Conservation (phyloP, 768 basidiomycete genomes). For the Grammothele lineata region DNA sequence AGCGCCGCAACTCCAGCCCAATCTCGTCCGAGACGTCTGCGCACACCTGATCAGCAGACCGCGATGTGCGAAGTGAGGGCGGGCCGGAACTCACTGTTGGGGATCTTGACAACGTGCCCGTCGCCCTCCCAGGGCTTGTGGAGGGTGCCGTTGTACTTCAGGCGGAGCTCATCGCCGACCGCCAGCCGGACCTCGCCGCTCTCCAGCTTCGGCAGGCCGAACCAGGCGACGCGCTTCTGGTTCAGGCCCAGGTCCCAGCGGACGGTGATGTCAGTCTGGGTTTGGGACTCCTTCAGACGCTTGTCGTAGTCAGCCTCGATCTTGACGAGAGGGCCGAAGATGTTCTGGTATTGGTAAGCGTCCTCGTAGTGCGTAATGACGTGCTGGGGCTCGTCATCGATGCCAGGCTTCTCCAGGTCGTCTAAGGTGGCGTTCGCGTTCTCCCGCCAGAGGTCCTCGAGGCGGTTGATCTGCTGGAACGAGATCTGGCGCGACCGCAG, state of each 20-base stretch:
- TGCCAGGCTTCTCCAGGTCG: slow-evolving; percentile 94
- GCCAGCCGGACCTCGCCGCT: slow-evolving; percentile 96
- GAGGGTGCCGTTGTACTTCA: slow-evolving; percentile 85
- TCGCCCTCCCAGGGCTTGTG: slow-evolving; percentile 97
- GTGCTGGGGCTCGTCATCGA: slow-evolving; percentile 96
- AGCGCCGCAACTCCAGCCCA: slow-evolving; percentile 83
- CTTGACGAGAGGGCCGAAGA: slow-evolving; percentile 98
- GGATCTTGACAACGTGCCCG: slow-evolving; percentile 98
- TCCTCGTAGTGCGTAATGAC: slow-evolving; percentile 92
- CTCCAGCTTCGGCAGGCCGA: slow-evolving; percentile 92
- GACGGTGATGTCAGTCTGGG: slow-evolving; percentile 93
- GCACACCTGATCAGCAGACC: not conserved
- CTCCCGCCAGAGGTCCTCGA: slow-evolving; percentile 98
- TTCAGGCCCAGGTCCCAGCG: slow-evolving; percentile 98
- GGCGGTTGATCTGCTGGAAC: slow-evolving; percentile 92
- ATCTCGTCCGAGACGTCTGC: slow-evolving; percentile 98
- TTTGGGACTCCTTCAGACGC: slow-evolving; percentile 95
- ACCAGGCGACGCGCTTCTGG: slow-evolving; percentile 99
- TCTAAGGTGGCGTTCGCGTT: slow-evolving; percentile 92
- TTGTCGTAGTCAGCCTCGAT: slow-evolving; percentile 99
- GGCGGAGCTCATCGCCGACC: slow-evolving; percentile 90
- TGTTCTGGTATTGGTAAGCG: slow-evolving; percentile 99
- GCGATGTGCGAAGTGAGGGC: not conserved
- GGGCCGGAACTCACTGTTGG: slow-evolving; percentile 82
- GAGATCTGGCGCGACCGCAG: slow-evolving; percentile 95